phyloP scores from a whole-genome alignment of 1,139 yeast species.

The Candida albicans region DNA sequence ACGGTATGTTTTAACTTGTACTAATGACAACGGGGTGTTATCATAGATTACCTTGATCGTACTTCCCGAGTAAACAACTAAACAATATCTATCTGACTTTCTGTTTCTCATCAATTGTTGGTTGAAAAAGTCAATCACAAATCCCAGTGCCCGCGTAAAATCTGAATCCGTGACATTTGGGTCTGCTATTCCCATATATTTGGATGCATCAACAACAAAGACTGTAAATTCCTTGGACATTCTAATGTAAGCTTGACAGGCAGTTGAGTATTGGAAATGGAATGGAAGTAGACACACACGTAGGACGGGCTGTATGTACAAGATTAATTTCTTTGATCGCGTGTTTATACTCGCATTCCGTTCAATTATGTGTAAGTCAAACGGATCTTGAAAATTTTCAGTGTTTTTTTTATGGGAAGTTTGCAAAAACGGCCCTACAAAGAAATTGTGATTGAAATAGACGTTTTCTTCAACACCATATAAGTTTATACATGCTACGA shows the following conservation, averaged over 20 bases:
- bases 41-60: constrained; percentile 23
- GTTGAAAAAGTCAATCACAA: constrained; percentile 8
- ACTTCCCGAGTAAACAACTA: constrained; percentile 11
- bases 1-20: constrained; percentile 18
- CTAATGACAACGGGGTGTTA: constrained; percentile 25
- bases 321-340: neutral
- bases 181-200: constrained; percentile 7
- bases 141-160: constrained; percentile 6
- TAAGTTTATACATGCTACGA: constrained; percentile 8
- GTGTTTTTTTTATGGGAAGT: neutral
- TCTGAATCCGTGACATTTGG: constrained; percentile 3
- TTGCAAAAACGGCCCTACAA: too few species aligned
- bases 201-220: constrained; percentile 33
- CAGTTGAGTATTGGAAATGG: neutral
- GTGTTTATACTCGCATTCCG: neutral
- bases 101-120: constrained; percentile 14
- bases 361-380: too few species aligned
- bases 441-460: neutral
- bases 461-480: neutral
- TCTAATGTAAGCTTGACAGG: neutral
- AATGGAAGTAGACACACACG: too few species aligned
- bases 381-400: neutral
- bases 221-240: constrained; percentile 46
- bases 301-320: neutral
- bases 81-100: constrained; percentile 13